A percentile compares a stretch with the other conserved stretches of the same genome.
Conservation (phyloP, 176 grass and related monocot genomes). For the Oryza rufipogon region DNA sequence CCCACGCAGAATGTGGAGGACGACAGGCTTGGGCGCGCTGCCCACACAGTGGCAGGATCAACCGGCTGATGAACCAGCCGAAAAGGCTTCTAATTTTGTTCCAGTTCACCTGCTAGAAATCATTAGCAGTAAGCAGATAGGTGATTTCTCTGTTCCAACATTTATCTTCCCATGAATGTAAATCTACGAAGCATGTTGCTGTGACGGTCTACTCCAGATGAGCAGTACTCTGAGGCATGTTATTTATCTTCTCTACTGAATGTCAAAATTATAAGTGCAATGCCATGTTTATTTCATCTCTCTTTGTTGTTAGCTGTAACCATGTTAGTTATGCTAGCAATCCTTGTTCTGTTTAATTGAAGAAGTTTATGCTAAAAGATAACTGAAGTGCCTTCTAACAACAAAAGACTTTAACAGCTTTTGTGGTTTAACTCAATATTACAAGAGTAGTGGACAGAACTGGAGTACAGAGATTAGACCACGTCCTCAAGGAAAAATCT, state of each 20-base stretch:
- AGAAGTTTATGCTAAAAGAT: background rate
- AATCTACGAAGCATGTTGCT: background rate
- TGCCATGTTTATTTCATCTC: background rate
- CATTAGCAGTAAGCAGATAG: background rate
- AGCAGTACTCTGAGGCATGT: background rate
- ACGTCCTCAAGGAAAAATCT: background rate
- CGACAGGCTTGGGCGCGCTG: background rate
- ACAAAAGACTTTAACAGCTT: background rate
- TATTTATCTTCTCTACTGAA: background rate
- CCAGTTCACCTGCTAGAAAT: background rate
- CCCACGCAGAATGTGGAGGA: background rate
- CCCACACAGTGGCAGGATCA: background rate
- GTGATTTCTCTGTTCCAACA: background rate
- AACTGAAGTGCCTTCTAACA: background rate
- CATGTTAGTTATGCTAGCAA: background rate
- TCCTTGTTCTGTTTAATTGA: background rate
- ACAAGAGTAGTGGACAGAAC: background rate
- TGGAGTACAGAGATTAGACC: background rate
- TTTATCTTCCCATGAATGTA: background rate
- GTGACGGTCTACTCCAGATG: background rate
- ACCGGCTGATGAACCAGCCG: background rate
- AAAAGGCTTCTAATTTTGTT: background rate
- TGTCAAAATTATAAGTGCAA: background rate
- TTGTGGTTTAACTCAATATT: background rate
- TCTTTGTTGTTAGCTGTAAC: background rate